Base-by-base conservation (phyloP, 305 asterid species). In the Fraxinus angustifolia region DNA sequence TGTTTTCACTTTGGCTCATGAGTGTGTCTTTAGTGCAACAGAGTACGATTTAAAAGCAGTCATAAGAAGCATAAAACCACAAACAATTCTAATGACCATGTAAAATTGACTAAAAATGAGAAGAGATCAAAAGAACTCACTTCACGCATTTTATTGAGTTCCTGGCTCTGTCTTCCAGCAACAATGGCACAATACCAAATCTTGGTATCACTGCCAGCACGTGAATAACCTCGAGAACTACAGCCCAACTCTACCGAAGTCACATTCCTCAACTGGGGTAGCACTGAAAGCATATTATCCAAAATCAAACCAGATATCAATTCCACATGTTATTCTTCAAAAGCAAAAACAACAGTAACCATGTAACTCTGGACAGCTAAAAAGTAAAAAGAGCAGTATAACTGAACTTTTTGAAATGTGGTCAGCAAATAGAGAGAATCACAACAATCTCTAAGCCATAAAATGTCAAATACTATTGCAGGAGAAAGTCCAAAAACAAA, bases 111-210 rank as follows among this genome's bases (percentile, higher is more conserved):
- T 76, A 79, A 74, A 50, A 58, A 38, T 62, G 72, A 70, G 40
- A 42, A 65, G 35, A 68, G 34, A 62, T 48, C 17, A 77, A 79
- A 81, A 79, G 75, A 79, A 81, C 96, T 92, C 84, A 96, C 99
- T 87, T 90, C 92, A 56, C 98, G 99, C 99, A 96, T 94, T 88
- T 88, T 84, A 78, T 89, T 91, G 84, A 96, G 97, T 88, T 96
- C 98, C 45, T 86, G 91, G 88, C 99, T 94, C 34, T 87, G 92
- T 85, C 99, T 90, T 85, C 98, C 99, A 80, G 93, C 95, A 81
- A 92, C 88, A 86, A 96, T 85, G 86, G 92, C 98, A 88, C 99
- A 96, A 79, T 96, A 96, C 99, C 99, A 96, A 81, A 93, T 83
- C 90, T 82, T 91, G 82, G 92, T 82, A 87, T 88, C 98, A 83